These are phyloP conservation scores for Amanita pseudoporphyria DNA, from an alignment of 768 basidiomycete genomes.

Conservation along the genomic window DNA sequence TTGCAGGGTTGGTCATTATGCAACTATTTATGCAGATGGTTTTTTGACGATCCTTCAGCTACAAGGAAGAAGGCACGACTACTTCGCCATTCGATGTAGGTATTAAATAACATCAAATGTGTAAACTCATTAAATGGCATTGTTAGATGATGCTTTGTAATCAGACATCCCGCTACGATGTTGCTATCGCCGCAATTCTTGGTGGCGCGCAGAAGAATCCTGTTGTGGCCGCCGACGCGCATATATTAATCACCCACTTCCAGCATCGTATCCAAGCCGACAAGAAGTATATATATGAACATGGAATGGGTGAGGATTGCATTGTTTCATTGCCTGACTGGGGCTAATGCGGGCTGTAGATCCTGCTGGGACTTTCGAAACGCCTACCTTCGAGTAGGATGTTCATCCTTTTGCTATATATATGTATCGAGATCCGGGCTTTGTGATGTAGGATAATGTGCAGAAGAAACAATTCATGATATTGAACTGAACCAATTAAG, in stretches of 20 bases:
- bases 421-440: neutral
- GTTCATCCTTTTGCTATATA: neutral
- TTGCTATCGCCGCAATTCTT: constrained; percentile 52
- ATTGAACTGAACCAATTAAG: neutral
- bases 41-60: constrained; percentile 22
- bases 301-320: neutral
- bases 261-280: neutral
- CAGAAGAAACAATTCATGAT: neutral
- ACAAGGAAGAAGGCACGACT: constrained; percentile 68
- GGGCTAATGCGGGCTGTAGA: neutral
- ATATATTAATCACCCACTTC: constrained; percentile 21
- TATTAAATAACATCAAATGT: constrained; percentile 5
- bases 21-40: neutral
- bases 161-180: constrained; percentile 54
- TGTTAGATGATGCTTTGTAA: constrained; percentile 67
- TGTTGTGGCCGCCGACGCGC: constrained; percentile 46
- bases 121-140: neutral
- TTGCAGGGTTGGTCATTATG: constrained; percentile 25
- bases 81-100: constrained; percentile 73
- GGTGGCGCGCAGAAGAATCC: constrained; percentile 43
- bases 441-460: neutral
- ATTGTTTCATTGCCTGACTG: neutral
- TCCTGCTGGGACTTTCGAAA: neutral
- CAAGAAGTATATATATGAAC: neutral
- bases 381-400: neutral